phyloP scores from a whole-genome alignment of 116 monocot genomes.

The Phalaenopsis hybrid region DNA sequence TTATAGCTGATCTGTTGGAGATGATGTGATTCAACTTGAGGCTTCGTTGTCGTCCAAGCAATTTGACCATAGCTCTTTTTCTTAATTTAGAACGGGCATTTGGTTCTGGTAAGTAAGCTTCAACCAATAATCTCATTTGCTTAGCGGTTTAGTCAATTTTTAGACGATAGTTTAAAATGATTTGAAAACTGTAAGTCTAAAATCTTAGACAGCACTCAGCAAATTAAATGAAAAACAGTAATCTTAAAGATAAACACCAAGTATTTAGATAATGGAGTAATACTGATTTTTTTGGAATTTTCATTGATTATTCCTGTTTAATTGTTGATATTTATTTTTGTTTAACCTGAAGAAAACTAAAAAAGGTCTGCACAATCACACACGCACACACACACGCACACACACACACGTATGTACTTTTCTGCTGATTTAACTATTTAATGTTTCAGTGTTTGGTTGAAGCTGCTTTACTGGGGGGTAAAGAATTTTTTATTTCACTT shows the following conservation, averaged over 20 bases:
- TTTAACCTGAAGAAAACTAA: not conserved
- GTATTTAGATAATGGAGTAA: not conserved
- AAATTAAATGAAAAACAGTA: not conserved
- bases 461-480: not conserved
- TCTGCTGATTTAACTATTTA: not conserved
- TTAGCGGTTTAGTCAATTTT: not conserved
- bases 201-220: not conserved
- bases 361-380: not conserved
- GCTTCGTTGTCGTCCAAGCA: not conserved
- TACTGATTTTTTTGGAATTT: not conserved
- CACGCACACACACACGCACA: too few relatives aligned
- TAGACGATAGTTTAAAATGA: not conserved
- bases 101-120: not conserved
- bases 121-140: not conserved
- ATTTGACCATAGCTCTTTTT: not conserved
- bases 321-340: not conserved
- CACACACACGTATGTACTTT: not conserved
- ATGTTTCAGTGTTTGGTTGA: not conserved
- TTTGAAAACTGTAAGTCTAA: not conserved
- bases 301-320: not conserved
- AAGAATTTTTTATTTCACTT: conserved; percentile 8
- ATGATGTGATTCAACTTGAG: not conserved
- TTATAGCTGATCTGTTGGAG: not conserved
- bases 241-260: not conserved
- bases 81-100: not conserved